Percentiles rank a stretch among this genome's conserved stretches.
phyloP scores from a whole-genome alignment of 2,329 filamentous ascomycete species.

The Leptographium flavum region DNA sequence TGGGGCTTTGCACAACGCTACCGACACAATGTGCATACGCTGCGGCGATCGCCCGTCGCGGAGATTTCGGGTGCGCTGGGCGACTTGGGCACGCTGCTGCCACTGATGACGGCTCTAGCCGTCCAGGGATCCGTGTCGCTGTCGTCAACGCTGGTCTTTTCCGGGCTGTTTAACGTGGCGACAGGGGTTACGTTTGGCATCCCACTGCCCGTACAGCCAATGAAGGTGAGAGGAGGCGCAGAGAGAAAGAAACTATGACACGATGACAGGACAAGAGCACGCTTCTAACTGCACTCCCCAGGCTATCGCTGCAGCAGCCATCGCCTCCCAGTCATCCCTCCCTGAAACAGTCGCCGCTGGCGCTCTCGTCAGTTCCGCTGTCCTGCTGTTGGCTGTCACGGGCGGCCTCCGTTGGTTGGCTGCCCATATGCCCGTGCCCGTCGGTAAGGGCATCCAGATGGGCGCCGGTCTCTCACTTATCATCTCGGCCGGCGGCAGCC shows the following conservation, averaged over 20 bases:
- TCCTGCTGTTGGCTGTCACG: constrained; percentile 65
- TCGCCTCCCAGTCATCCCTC: constrained; percentile 50
- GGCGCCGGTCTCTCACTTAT: constrained; percentile 77
- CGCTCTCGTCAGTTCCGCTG: constrained; percentile 58
- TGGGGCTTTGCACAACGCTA: constrained; percentile 20
- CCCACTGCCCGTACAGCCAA: constrained; percentile 82
- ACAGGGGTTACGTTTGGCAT: constrained; percentile 78
- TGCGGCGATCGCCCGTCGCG: constrained; percentile 34
- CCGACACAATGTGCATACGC: constrained; percentile 32
- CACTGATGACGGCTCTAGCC: constrained; percentile 76
- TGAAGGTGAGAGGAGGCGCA: constrained; percentile 34
- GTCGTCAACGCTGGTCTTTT: constrained; percentile 73
- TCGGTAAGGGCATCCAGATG: constrained; percentile 90
- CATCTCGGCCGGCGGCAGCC: constrained; percentile 56
- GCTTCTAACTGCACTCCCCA: not conserved
- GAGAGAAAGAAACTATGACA: not conserved
- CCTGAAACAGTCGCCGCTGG: constrained; percentile 71
- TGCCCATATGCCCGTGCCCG: constrained; percentile 63
- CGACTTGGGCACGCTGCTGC: constrained; percentile 79
- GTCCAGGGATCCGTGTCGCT: constrained; percentile 67
- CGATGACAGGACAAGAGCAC: not conserved
- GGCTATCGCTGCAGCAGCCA: constrained; percentile 83
- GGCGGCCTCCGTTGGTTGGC: constrained; percentile 66
- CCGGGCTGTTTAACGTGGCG: constrained; percentile 71
- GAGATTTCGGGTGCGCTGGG: constrained; percentile 82